Conservation (phyloP, 2,329 filamentous ascomycete genomes). For the Aspergillus neoniger region DNA sequence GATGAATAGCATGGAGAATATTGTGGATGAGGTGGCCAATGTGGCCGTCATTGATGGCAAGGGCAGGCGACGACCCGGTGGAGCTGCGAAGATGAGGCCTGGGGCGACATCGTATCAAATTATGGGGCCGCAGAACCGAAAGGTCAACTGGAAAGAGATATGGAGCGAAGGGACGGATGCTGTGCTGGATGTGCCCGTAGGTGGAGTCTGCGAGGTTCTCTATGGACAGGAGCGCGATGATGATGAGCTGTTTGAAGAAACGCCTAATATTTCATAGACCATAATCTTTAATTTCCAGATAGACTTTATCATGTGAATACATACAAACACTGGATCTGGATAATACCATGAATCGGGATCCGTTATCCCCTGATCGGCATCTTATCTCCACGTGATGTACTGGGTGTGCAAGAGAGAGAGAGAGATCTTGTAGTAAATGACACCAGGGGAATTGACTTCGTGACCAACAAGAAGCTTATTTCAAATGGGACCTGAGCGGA, state of each 20-base stretch:
- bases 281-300: neutral
- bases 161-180: constrained; percentile 96
- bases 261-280: neutral
- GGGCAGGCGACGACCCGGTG: constrained; percentile 56
- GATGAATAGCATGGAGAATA: constrained; percentile 77
- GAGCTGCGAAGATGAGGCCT: constrained; percentile 45
- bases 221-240: constrained; percentile 67
- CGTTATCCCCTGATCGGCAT: neutral
- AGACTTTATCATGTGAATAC: neutral
- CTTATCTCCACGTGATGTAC: constrained; percentile 1
- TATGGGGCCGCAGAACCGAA: constrained; percentile 45
- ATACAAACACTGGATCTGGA: no score
- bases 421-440: no score
- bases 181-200: constrained; percentile 93
- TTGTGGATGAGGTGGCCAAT: constrained; percentile 87
- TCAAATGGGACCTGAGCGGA: no score
- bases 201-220: constrained; percentile 90
- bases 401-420: no score
- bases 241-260: constrained; percentile 25
- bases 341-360: neutral
- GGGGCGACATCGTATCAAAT: constrained; percentile 45
- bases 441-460: neutral
- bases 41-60: constrained; percentile 78
- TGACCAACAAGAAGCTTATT: no score
- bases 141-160: constrained; percentile 72